Conservation (phyloP, 2,329 filamentous ascomycete genomes). For the Arthrobotrys entomopaga region DNA sequence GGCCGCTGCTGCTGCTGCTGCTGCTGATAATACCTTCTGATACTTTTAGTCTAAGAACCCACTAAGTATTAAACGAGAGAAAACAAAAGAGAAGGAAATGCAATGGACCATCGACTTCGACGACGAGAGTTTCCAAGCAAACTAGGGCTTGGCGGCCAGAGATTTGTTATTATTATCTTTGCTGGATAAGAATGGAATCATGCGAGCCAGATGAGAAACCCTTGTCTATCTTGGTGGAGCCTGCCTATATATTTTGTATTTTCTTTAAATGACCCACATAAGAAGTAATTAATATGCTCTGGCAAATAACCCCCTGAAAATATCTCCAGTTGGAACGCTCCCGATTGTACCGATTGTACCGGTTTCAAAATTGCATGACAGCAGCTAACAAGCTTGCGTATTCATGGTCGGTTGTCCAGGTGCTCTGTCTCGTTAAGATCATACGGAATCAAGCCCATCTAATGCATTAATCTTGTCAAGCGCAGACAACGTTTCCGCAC, state of each 20-base stretch:
- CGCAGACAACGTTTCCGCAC: too few species aligned
- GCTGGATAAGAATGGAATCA: slow-evolving; percentile 12
- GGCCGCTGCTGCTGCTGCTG: too few species aligned
- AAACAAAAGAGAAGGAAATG: background rate
- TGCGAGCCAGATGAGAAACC: slow-evolving; percentile 23
- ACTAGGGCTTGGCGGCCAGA: background rate
- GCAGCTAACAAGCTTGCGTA: slow-evolving; percentile 5
- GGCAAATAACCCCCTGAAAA: slow-evolving; percentile 47
- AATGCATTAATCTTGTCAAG: too few species aligned
- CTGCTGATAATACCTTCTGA: too few species aligned
- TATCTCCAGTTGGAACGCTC: slow-evolving; percentile 51
- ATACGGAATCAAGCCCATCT: too few species aligned
- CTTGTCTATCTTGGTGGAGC: slow-evolving; percentile 55
- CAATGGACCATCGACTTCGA: slow-evolving; percentile 9
- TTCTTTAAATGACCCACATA: slow-evolving; percentile 33
- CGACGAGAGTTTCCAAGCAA: slow-evolving; percentile 36
- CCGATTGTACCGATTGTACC: slow-evolving; percentile 55
- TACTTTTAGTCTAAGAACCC: slow-evolving; percentile 11
- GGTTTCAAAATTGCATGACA: slow-evolving; percentile 47
- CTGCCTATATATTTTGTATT: slow-evolving; percentile 42
- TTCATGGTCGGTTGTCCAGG: slow-evolving; percentile 8
- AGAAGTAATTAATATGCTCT: slow-evolving; percentile 54
- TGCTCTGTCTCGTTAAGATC: background rate
- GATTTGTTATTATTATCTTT: background rate
- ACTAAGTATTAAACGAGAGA: slow-evolving; percentile 18